A percentile compares a stretch with the other conserved stretches of the same genome.
Conservation (phyloP, 768 basidiomycete genomes). For the Lyophyllum semitale region DNA sequence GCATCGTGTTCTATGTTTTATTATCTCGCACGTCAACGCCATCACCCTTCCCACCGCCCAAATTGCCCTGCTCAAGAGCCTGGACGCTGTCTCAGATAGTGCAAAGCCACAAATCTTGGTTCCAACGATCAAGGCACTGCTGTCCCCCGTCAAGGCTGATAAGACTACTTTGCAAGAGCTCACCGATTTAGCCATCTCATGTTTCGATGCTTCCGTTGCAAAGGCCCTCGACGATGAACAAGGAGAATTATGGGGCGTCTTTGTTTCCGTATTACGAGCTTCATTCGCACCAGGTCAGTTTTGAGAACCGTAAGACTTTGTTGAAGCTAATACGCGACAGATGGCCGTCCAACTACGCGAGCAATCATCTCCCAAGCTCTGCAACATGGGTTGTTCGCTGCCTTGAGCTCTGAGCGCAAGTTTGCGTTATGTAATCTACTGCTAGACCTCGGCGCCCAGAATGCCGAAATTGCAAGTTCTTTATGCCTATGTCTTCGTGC, state of each 20-base stretch:
- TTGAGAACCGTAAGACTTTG: neutral
- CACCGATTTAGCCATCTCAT: conserved; percentile 43
- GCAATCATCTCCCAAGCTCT: conserved; percentile 44
- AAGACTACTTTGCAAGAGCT: conserved; percentile 33
- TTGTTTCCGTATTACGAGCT: conserved; percentile 41
- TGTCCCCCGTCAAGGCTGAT: conserved; percentile 20
- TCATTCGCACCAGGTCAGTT: conserved; percentile 50
- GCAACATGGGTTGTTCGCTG: conserved; percentile 56
- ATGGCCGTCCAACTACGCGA: conserved; percentile 37
- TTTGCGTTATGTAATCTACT: conserved; percentile 56
- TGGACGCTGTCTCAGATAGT: conserved; percentile 48
- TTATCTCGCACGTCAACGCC: conserved; percentile 77
- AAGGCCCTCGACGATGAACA: conserved; percentile 45
- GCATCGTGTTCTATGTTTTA: conserved; percentile 69
- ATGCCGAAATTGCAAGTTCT: conserved; percentile 48
- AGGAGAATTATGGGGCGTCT: conserved; percentile 52
- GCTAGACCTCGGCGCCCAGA: conserved; percentile 51
- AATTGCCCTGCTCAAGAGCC: conserved; percentile 50
- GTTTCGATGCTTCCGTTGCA: conserved; percentile 52
- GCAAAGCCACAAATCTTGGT: conserved; percentile 54
- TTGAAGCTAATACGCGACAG: conserved; percentile 28
- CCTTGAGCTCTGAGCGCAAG: conserved; percentile 54
- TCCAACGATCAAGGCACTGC: conserved; percentile 52
- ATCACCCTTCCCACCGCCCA: conserved; percentile 51
- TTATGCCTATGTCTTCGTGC: neutral